Evolutionary conservation across 2,329 filamentous ascomycete genomes (phyloP).

Genomic region (Geoglossum cookeanum): DNA sequence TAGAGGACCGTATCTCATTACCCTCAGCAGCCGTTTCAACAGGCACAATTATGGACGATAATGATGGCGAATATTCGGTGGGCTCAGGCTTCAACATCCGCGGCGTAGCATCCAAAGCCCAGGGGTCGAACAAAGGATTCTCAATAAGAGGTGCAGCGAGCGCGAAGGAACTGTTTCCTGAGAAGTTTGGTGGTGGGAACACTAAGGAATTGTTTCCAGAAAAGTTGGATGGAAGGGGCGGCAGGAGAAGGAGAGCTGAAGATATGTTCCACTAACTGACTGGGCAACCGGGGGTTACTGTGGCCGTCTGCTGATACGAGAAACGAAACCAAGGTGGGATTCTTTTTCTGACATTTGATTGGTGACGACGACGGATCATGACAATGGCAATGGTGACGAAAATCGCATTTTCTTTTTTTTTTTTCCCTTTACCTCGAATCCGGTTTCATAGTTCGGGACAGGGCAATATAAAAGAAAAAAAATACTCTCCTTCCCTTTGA

Average conservation of each 20-base stretch:
- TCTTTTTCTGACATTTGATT: no score
- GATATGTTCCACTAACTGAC: slow-evolving; percentile 45
- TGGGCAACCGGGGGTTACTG: no score
- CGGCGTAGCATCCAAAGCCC: slow-evolving; percentile 34
- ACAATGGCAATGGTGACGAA: no score
- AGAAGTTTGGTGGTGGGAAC: slow-evolving; percentile 35
- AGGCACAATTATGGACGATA: slow-evolving; percentile 16
- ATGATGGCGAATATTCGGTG: slow-evolving; percentile 15
- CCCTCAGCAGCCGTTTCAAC: slow-evolving; percentile 12
- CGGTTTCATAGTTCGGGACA: no score
- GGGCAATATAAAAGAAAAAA: no score
- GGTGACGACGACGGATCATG: no score
- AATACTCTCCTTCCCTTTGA: no score
- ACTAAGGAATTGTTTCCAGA: slow-evolving; percentile 53
- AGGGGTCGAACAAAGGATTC: slow-evolving; percentile 18
- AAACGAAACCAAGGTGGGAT: no score
- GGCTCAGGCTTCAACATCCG: slow-evolving; percentile 36
- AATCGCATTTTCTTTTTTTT: no score
- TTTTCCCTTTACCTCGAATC: no score
- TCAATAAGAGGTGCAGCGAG: slow-evolving; percentile 24
- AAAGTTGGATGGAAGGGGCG: slow-evolving; percentile 36
- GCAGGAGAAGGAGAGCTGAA: slow-evolving; percentile 46
- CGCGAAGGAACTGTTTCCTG: slow-evolving; percentile 50
- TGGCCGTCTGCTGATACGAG: no score
- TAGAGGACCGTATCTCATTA: slow-evolving; percentile 16